A percentile compares a stretch with the other conserved stretches of the same genome.
These are phyloP conservation scores for Xylaria sp. DNA, from an alignment of 2,329 filamentous ascomycete species.

Conservation along the genomic window DNA sequence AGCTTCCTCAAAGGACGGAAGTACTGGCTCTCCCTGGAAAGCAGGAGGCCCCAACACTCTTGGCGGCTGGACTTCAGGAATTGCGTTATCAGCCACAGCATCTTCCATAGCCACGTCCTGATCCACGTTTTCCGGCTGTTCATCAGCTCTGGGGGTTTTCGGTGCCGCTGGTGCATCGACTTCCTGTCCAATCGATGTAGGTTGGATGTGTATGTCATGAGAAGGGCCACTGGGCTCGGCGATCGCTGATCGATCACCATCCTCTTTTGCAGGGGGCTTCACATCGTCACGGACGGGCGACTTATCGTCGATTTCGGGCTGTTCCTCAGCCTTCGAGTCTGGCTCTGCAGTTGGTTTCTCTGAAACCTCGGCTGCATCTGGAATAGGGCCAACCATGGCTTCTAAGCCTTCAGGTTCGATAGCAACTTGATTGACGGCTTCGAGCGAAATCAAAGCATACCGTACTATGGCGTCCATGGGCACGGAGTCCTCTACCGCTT, in stretches of 20 bases:
- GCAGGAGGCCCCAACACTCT: conserved; percentile 32
- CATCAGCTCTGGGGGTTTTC: conserved; percentile 28
- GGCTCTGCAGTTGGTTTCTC: conserved; percentile 38
- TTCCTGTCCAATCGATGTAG: conserved; percentile 47
- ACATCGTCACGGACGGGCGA: conserved; percentile 13
- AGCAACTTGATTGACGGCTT: conserved; percentile 60
- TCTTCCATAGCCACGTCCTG: conserved; percentile 54
- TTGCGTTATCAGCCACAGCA: conserved; percentile 42
- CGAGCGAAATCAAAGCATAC: conserved; percentile 61
- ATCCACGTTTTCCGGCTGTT: conserved; percentile 42
- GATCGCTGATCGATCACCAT: conserved; percentile 34
- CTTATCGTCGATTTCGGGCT: conserved; percentile 26
- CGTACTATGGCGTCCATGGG: conserved; percentile 58
- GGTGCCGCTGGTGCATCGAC: conserved; percentile 37
- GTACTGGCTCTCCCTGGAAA: conserved; percentile 39
- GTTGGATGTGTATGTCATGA: conserved; percentile 39
- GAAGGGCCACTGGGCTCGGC: conserved; percentile 22
- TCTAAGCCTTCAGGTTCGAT: conserved; percentile 57
- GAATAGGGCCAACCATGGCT: conserved; percentile 57
- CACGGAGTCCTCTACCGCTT: conserved; percentile 53
- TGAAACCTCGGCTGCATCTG: conserved; percentile 48
- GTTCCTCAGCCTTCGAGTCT: conserved; percentile 42
- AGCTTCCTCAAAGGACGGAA: conserved; percentile 46
- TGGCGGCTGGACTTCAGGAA: conserved; percentile 38
- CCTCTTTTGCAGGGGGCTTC: conserved; percentile 36